Percentiles rank a stretch among this genome's conserved stretches.
phyloP scores from a whole-genome alignment of 306 rosid species.

The Cajanus cajan region DNA sequence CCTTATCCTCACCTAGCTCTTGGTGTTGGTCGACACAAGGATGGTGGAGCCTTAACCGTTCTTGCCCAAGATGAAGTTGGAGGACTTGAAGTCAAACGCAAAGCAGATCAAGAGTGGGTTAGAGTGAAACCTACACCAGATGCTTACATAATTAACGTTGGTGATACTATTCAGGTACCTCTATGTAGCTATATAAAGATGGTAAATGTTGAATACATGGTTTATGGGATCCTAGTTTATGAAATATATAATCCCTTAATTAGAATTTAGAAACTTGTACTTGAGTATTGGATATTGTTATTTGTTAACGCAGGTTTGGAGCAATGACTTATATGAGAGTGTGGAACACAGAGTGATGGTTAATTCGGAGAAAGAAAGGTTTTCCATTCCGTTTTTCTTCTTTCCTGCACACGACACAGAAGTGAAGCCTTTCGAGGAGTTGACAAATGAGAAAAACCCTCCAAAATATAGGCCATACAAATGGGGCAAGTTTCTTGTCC shows the following conservation, averaged over 20 bases:
- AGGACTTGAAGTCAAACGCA: slow-evolving; percentile 63
- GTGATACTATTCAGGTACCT: slow-evolving; percentile 60
- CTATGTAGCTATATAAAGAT: background rate
- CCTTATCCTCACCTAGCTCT: slow-evolving; percentile 58
- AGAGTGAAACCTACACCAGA: slow-evolving; percentile 52
- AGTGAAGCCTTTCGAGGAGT: slow-evolving; percentile 66
- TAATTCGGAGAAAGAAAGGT: slow-evolving; percentile 60
- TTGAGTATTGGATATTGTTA: background rate
- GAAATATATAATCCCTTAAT: background rate
- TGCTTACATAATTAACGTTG: slow-evolving; percentile 65
- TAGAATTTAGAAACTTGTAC: background rate
- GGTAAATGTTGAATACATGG: background rate
- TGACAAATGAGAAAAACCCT: slow-evolving; percentile 45
- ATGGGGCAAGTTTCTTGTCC: slow-evolving; percentile 58
- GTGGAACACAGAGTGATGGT: slow-evolving; percentile 78
- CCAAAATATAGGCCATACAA: slow-evolving; percentile 46
- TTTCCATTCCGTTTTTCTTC: slow-evolving; percentile 64
- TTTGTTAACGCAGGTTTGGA: slow-evolving; percentile 67
- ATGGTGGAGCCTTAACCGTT: slow-evolving; percentile 49
- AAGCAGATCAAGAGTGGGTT: slow-evolving; percentile 62
- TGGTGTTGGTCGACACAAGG: slow-evolving; percentile 68
- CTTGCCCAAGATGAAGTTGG: slow-evolving; percentile 67
- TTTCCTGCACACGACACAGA: slow-evolving; percentile 46
- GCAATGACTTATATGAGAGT: slow-evolving; percentile 72
- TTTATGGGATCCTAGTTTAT: background rate